Evolutionary conservation across 352 stramenopile species (phyloP).

Genomic region (Thraustotheca clavata): DNA sequence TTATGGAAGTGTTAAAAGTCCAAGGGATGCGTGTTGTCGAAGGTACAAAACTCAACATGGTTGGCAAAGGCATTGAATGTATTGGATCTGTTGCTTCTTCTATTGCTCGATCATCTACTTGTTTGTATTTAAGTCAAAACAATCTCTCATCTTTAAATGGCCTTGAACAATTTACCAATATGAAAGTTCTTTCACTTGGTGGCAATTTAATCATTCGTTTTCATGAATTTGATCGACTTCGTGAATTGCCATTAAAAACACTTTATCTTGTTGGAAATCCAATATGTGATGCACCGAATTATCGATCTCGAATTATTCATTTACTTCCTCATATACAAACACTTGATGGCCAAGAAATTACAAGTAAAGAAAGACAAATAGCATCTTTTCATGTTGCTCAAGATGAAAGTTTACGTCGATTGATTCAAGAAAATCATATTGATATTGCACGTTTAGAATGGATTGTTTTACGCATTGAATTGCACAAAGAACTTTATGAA

Average conservation of each 20-base stretch:
- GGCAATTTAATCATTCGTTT: conserved; percentile 47
- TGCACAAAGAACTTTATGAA: conserved; percentile 56
- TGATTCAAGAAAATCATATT: conserved; percentile 58
- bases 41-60: conserved; percentile 62
- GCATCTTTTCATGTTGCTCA: conserved; percentile 43
- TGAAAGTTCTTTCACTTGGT: conserved; percentile 56
- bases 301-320: conserved; percentile 50
- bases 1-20: conserved; percentile 19
- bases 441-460: conserved; percentile 62
- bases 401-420: conserved; percentile 37
- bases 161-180: conserved; percentile 46
- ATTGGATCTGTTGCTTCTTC: conserved; percentile 36
- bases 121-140: conserved; percentile 79
- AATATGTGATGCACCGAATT: conserved; percentile 62
- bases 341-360: conserved; percentile 53
- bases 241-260: conserved; percentile 35
- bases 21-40: conserved; percentile 28
- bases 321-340: conserved; percentile 36
- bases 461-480: conserved; percentile 33
- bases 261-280: conserved; percentile 69
- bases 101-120: conserved; percentile 30
- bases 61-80: conserved; percentile 41
- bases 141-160: conserved; percentile 40
- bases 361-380: conserved; percentile 42
- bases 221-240: conserved; percentile 20